phyloP scores from a whole-genome alignment of 2,329 filamentous ascomycete genomes.

The Coniochaeta pulveracea region DNA sequence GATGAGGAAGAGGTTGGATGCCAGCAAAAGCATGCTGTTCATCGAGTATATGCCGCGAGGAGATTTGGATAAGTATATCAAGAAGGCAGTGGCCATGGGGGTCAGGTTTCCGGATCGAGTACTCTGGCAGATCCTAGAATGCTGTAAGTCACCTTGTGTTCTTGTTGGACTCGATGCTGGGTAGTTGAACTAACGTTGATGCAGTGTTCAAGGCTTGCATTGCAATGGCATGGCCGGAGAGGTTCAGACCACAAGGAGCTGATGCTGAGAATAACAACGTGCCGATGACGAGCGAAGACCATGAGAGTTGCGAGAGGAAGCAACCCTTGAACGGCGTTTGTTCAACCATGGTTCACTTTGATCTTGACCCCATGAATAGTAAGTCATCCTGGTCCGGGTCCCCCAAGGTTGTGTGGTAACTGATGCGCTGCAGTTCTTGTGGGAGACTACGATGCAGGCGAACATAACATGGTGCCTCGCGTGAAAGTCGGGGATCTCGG shows the following conservation, averaged over 20 bases:
- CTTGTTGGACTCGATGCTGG: no score
- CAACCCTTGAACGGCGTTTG: not conserved
- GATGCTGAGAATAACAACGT: constrained; percentile 3
- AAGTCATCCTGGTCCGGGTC: no score
- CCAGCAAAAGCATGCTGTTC: constrained; percentile 6
- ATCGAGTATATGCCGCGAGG: constrained; percentile 9
- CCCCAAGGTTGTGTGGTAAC: no score
- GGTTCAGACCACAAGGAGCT: constrained; percentile 2
- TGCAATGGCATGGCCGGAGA: constrained; percentile 7
- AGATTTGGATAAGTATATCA: constrained; percentile 5
- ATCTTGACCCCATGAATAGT: constrained; percentile 7
- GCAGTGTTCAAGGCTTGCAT: constrained; percentile 1
- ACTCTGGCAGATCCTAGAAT: constrained; percentile 8
- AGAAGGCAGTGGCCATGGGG: not conserved
- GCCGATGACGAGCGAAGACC: constrained; percentile 4
- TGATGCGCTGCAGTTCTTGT: constrained; percentile 7
- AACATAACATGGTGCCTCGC: constrained; percentile 6
- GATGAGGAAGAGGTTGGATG: not conserved
- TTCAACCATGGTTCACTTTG: constrained; percentile 7
- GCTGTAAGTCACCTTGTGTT: not conserved
- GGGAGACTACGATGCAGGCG: constrained; percentile 6
- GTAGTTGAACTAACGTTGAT: no score
- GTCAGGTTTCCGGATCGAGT: constrained; percentile 2
- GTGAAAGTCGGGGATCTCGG: constrained; percentile 6
- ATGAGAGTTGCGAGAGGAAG: not conserved